Conservation (phyloP, 257 asterid species). For the Nicotiana paniculata region DNA sequence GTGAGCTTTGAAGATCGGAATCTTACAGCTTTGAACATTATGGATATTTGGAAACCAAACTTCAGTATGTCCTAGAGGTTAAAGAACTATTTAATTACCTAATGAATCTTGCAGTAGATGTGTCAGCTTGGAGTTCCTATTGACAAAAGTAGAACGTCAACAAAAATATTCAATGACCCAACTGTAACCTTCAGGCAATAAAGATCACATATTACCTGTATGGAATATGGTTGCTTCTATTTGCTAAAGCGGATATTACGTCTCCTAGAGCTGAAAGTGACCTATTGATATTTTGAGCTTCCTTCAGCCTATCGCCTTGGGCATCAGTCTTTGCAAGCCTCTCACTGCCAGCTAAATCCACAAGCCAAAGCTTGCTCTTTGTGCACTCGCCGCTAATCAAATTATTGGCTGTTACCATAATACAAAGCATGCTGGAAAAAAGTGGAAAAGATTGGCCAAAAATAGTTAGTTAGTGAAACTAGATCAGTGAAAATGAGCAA, state of each 20-base stretch:
- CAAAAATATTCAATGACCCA: not conserved
- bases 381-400: conserved; percentile 71
- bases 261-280: conserved; percentile 99
- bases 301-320: conserved; percentile 96
- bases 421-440: conserved; percentile 75
- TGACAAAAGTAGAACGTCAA: not conserved
- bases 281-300: conserved; percentile 95
- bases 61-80: not conserved
- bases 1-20: not conserved
- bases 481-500: not conserved
- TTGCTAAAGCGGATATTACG: conserved; percentile 90
- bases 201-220: conserved; percentile 47
- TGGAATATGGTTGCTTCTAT: conserved; percentile 93
- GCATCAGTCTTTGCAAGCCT: conserved; percentile 94
- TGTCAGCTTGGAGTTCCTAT: conserved; percentile 90
- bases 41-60: not conserved
- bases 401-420: conserved; percentile 76
- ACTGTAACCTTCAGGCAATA: not conserved
- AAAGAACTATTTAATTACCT: conserved; percentile 33
- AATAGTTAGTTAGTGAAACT: not conserved
- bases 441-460: not conserved
- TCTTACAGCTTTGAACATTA: not conserved
- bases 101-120: conserved; percentile 93
- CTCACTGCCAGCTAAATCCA: conserved; percentile 99
- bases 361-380: conserved; percentile 98